Conservation (phyloP, 768 basidiomycete species). For the Kwoniella europaea region DNA sequence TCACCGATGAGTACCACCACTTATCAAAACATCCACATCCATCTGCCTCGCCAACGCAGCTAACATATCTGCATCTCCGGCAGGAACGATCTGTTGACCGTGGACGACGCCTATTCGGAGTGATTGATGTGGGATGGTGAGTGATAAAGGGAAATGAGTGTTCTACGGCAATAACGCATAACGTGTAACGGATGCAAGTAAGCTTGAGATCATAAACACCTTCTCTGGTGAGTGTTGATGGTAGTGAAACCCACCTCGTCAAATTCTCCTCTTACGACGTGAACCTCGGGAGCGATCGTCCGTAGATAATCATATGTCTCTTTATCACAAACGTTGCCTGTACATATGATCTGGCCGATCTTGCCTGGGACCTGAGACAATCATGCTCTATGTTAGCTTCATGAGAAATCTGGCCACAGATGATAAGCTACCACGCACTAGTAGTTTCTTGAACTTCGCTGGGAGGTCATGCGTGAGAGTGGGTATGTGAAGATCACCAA, state of each 20-base stretch:
- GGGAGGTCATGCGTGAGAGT: slow-evolving; percentile 84
- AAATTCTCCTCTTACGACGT: slow-evolving; percentile 90
- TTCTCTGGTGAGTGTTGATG: background rate
- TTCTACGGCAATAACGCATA: slow-evolving; percentile 55
- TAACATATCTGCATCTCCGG: slow-evolving; percentile 89
- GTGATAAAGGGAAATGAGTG: slow-evolving; percentile 75
- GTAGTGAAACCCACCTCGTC: slow-evolving; percentile 72
- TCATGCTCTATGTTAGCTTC: background rate
- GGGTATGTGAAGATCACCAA: slow-evolving; percentile 97
- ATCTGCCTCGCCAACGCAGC: slow-evolving; percentile 87
- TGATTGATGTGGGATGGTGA: slow-evolving; percentile 78
- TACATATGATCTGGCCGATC: slow-evolving; percentile 96
- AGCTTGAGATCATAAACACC: no score
- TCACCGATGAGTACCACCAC: slow-evolving; percentile 92
- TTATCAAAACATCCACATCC: slow-evolving; percentile 95
- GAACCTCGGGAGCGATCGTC: slow-evolving; percentile 90
- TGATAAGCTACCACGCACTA: slow-evolving; percentile 60
- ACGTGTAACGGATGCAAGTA: no score
- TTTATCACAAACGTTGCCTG: slow-evolving; percentile 95
- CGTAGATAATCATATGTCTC: slow-evolving; percentile 96
- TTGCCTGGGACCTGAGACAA: slow-evolving; percentile 75
- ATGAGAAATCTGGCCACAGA: no score
- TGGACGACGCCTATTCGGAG: slow-evolving; percentile 91
- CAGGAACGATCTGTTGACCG: slow-evolving; percentile 90
- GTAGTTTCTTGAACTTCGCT: slow-evolving; percentile 92